phyloP scores from a whole-genome alignment of 495 filamentous ascomycete species.

The Penicillium ucsense region DNA sequence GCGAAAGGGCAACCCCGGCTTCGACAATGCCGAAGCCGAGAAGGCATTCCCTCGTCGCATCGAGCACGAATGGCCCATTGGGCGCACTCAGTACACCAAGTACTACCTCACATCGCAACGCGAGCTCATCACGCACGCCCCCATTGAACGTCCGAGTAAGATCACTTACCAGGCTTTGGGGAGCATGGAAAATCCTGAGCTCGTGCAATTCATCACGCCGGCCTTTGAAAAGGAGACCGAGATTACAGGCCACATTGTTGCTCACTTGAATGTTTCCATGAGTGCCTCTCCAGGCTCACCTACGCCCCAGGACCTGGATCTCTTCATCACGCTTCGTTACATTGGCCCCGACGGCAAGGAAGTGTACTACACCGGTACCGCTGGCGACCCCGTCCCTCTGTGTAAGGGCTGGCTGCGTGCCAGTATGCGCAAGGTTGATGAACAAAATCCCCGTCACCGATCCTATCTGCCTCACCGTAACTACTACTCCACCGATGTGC shows the following conservation, averaged over 20 bases:
- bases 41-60: conserved; percentile 37
- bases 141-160: conserved; percentile 13
- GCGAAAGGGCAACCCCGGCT: conserved; percentile 52
- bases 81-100: conserved; percentile 47
- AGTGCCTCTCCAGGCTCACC: conserved; percentile 25
- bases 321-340: conserved; percentile 56
- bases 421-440: conserved; percentile 36
- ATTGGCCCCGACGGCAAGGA: conserved; percentile 45
- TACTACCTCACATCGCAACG: conserved; percentile 40
- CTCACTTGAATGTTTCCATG: conserved; percentile 50
- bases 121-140: conserved; percentile 16
- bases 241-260: conserved; percentile 56
- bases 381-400: conserved; percentile 33
- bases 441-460: conserved; percentile 37
- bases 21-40: conserved; percentile 50
- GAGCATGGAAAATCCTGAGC: conserved; percentile 32
- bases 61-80: conserved; percentile 55
- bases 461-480: conserved; percentile 48
- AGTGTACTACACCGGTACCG: conserved; percentile 49
- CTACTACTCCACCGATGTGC: conserved; percentile 49
- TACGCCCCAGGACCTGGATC: conserved; percentile 46
- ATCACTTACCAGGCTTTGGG: conserved; percentile 48
- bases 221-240: conserved; percentile 50
- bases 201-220: conserved; percentile 43
- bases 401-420: conserved; percentile 12